Percentiles rank a stretch among this genome's conserved stretches.
phyloP scores from a whole-genome alignment of 2,329 filamentous ascomycete genomes.

The Aureobasidium sp. region DNA sequence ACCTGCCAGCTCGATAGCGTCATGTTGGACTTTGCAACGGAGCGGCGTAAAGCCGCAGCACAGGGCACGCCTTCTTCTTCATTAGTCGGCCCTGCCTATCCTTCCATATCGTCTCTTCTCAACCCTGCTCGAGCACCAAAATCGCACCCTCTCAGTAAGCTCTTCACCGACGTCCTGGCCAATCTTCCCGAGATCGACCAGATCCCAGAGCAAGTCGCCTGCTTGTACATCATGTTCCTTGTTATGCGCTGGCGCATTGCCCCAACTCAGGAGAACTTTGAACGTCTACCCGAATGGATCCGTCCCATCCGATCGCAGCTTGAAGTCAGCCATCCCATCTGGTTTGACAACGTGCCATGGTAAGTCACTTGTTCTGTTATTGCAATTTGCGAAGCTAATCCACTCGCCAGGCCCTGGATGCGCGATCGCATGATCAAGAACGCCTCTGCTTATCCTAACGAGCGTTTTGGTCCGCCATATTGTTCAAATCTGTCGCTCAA shows the following conservation, averaged over 20 bases:
- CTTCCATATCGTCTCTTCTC: conserved; percentile 69
- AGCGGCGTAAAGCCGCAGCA: conserved; percentile 58
- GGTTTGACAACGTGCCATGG: conserved; percentile 79
- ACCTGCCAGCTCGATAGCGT: conserved; percentile 73
- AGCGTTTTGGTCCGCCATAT: conserved; percentile 80
- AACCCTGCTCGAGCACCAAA: conserved; percentile 56
- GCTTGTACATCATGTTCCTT: conserved; percentile 81
- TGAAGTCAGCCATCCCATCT: conserved; percentile 62
- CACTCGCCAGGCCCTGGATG: conserved; percentile 53
- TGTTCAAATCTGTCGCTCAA: conserved; percentile 63
- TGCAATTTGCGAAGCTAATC: neutral
- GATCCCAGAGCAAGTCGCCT: conserved; percentile 76
- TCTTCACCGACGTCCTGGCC: conserved; percentile 76
- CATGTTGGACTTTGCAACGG: conserved; percentile 70
- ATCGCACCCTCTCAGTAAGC: conserved; percentile 71
- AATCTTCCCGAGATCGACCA: conserved; percentile 69
- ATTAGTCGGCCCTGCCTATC: conserved; percentile 70
- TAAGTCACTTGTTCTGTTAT: conserved; percentile 21
- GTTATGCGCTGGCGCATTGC: conserved; percentile 76
- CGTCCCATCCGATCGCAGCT: conserved; percentile 61
- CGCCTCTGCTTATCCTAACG: conserved; percentile 57
- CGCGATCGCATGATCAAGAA: conserved; percentile 56
- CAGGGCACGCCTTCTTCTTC: conserved; percentile 59
- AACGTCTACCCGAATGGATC: conserved; percentile 67
- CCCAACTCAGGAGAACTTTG: conserved; percentile 71